Conservation (phyloP, 306 rosid species). For the Vigna hirtella region DNA sequence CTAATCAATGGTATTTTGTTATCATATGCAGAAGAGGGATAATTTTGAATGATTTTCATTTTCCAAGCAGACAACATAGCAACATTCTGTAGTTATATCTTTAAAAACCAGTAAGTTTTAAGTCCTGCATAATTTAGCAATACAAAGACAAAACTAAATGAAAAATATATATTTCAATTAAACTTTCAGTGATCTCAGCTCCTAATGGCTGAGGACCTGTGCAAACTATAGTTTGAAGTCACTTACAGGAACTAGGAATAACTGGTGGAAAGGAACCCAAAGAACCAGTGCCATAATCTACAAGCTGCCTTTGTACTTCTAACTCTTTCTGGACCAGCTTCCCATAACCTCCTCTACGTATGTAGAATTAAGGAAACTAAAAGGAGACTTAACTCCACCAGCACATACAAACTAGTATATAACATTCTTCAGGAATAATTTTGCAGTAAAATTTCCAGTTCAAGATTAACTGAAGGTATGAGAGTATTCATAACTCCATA, state of each 20-base stretch:
- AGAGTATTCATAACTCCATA: slow-evolving; percentile 6
- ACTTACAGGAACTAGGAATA: slow-evolving; percentile 78
- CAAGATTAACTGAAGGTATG: slow-evolving; percentile 13
- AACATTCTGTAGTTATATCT: not conserved
- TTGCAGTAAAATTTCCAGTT: not conserved
- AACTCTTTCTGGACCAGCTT: slow-evolving; percentile 89
- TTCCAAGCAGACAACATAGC: not conserved
- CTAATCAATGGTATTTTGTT: not conserved
- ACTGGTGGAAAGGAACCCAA: slow-evolving; percentile 83
- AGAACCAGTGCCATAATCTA: slow-evolving; percentile 95
- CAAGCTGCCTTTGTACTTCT: slow-evolving; percentile 97
- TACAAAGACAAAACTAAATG: not conserved
- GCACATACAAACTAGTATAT: not conserved
- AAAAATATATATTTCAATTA: not conserved
- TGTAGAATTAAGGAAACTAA: slow-evolving; percentile 64
- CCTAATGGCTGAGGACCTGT: slow-evolving; percentile 40
- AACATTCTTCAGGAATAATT: not conserved
- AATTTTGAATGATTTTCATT: not conserved
- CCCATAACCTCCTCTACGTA: slow-evolving; percentile 98
- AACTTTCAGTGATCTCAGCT: not conserved
- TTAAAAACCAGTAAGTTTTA: slow-evolving; percentile 2
- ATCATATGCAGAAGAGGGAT: not conserved
- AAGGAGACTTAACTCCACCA: slow-evolving; percentile 12
- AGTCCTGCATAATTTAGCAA: slow-evolving; percentile 17
- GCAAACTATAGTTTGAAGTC: slow-evolving; percentile 33